Evolutionary conservation across 2,329 filamentous ascomycete species (phyloP), one percentile per base, ranked within the genome.

Genomic region (Talaromyces atroroseus): DNA sequence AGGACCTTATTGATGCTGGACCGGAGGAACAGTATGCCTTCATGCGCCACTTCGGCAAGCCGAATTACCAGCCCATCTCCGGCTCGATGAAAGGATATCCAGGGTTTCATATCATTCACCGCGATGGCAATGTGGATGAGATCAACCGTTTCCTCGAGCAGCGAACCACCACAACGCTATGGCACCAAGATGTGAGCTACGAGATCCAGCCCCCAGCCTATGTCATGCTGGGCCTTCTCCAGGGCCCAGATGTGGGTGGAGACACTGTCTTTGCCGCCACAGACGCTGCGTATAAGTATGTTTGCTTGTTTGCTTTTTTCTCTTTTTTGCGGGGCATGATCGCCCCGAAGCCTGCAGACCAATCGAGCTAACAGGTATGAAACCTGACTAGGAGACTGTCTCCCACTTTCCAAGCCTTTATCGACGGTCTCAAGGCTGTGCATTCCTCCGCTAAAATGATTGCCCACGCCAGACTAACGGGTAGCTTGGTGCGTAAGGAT

Each of bases 101-200:
- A 0, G 74, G 74, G 3, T 79, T 76, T 60, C 74, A 76, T 54
- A 75, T 76, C 57, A 76, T 76, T 48, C 74, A 76, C 58, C 73
- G 74, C 5, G 74, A 76, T 49, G 74, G 74, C 12, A 76, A 76
- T 56, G 64, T 67, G 14, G 68, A 74, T 20, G 74, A 76, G 57
- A 74, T 79, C 54, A 63, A 66, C 7, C 71, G 69, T 5, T 76
- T 76, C 64, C 63, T 76, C 40, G 70, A 73, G 48, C 69, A 75
- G 59, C 69, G 73, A 38, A 72, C 72, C 1, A 78, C 75, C 2
- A 77, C 75, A 1, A 80, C 74, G 8, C 68, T 78, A 18, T 79
- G 77, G 73, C 76, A 78, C 53, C 76, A 78, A 59, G 76, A 78
- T 61, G 75, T 78, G 47, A 77, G 74, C 54, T 78, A 77, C 56